Evolutionary conservation across 2,329 filamentous ascomycete genomes (phyloP), one percentile per base, ranked within the genome.

Genomic region (Monilinia fructigena): DNA sequence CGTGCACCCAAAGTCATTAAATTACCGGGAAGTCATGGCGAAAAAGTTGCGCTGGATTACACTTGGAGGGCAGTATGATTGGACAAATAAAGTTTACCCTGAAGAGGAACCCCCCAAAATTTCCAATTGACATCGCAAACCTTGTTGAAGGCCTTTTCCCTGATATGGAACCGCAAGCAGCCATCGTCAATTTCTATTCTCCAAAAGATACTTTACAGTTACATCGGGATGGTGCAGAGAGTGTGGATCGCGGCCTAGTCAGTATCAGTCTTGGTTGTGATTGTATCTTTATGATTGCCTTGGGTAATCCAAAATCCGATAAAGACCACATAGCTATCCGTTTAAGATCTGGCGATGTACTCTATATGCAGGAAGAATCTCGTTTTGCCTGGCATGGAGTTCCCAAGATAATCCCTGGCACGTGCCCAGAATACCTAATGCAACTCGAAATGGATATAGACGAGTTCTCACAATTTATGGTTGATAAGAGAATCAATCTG

Each of bases 341-440:
- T 28, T 80, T 98, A 48, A 83, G 88, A 31, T 96, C 92, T 0
- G 94, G 95, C 0, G 94, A 97, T 79, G 92, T 88, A 0, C 86
- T 98, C 0, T 93, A 96, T 75, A 98, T 99, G 94, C 88, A 86
- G 60, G 85, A 89, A 26, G 82, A 87, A 67, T 89, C 91, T 4
- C 83, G 95, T 54, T 96, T 92, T 78, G 93, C 94, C 2, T 98
- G 94, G 94, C 95, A 98, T 79, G 93, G 91, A 16, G 93, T 98
- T 16, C 93, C 95, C 7, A 95, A 93, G 76, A 89, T 98, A 16
- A 75, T 97, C 47, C 84, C 86, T 56, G 85, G 80, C 0, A 96
- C 92, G 0, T 98, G 93, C 77, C 94, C 94, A 0, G 80, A 80
- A 0, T 90, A 88, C 77, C 77, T 98, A 60, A 79, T 82, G 66